phyloP scores from a whole-genome alignment of 176 grass and related monocot genomes.

The Urochloa ruziziensis region DNA sequence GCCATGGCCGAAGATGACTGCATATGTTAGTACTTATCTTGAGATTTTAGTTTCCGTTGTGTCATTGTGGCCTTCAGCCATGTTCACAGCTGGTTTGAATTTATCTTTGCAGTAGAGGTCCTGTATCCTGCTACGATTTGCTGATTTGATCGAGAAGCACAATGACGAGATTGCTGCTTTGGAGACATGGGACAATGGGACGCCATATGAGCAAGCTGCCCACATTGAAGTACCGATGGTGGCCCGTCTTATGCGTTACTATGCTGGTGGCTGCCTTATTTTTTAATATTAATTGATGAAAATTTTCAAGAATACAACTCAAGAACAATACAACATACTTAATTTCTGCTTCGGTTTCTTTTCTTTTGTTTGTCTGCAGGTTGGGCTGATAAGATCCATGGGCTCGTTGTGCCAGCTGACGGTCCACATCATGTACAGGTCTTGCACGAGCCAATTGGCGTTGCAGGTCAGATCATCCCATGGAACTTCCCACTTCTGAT shows the following conservation, averaged over 20 bases:
- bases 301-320: too few species aligned
- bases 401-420: slow-evolving; percentile 82
- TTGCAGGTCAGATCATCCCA: slow-evolving; percentile 87
- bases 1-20: slow-evolving; percentile 88
- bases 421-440: slow-evolving; percentile 92
- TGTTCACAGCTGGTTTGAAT: slow-evolving; percentile 14
- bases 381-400: slow-evolving; percentile 97
- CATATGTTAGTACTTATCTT: slow-evolving; percentile 54
- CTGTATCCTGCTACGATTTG: slow-evolving; percentile 57
- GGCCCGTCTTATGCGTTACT: slow-evolving; percentile 86
- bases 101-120: slow-evolving; percentile 72
- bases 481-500: slow-evolving; percentile 99
- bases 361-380: slow-evolving; percentile 28
- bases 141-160: slow-evolving; percentile 93
- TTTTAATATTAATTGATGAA: neutral
- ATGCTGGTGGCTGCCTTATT: slow-evolving; percentile 49
- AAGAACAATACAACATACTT: neutral
- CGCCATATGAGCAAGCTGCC: slow-evolving; percentile 84
- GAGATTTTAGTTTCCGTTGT: neutral
- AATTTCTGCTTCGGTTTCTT: neutral
- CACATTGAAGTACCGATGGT: slow-evolving; percentile 71
- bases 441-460: slow-evolving; percentile 80
- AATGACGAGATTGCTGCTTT: slow-evolving; percentile 89
- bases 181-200: slow-evolving; percentile 98
- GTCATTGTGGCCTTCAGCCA: neutral